Evolutionary conservation across 768 basidiomycete species (phyloP).

Genomic region (Pulveroboletus sp.): DNA sequence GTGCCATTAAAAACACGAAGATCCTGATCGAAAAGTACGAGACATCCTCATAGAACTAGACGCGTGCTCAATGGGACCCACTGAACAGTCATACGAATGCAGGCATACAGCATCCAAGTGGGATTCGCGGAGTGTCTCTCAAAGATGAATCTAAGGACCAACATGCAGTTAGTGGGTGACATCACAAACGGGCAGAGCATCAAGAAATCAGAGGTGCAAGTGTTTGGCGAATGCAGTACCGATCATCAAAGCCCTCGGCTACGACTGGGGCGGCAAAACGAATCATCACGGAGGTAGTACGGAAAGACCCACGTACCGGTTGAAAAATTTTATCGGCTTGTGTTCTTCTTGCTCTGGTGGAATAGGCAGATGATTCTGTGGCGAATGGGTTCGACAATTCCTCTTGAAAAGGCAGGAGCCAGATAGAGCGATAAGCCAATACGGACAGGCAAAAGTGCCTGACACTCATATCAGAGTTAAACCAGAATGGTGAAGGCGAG

Average conservation of each 20-base stretch:
- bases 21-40: constrained; percentile 43
- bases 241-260: constrained; percentile 57
- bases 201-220: constrained; percentile 55
- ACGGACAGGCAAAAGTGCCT: constrained; percentile 73
- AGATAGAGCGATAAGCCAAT: constrained; percentile 70
- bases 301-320: constrained; percentile 27
- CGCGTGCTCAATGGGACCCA: neutral
- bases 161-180: constrained; percentile 1
- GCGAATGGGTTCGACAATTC: constrained; percentile 59
- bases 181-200: neutral
- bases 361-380: constrained; percentile 22
- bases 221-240: constrained; percentile 65
- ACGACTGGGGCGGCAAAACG: constrained; percentile 74
- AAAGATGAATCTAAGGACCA: constrained; percentile 1
- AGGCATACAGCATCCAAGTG: too few relatives aligned
- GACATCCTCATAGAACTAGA: neutral
- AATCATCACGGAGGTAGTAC: constrained; percentile 43
- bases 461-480: neutral
- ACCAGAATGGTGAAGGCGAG: neutral
- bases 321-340: neutral
- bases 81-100: constrained; percentile 1
- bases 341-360: neutral
- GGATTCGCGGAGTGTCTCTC: neutral
- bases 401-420: constrained; percentile 66
- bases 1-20: constrained; percentile 60